Evolutionary conservation across 768 basidiomycete species (phyloP).

Genomic region (Trametes punicea): DNA sequence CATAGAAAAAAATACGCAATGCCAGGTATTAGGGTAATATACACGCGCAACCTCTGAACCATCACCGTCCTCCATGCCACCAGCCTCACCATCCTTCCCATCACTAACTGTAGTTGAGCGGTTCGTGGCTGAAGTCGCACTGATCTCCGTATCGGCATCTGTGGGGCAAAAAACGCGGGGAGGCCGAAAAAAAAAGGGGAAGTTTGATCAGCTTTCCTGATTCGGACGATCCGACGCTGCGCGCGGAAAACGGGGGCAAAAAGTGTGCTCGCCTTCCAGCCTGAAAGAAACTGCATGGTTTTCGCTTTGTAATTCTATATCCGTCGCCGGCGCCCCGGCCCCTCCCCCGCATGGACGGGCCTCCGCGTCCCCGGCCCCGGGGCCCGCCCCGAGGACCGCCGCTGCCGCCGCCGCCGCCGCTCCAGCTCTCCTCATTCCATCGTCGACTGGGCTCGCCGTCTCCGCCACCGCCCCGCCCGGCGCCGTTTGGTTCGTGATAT

Average conservation of each 20-base stretch:
- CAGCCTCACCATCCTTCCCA: background rate
- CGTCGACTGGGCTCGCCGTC: conserved; percentile 25
- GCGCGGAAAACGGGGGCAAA: conserved; percentile 33
- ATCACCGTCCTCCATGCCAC: background rate
- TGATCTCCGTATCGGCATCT: conserved; percentile 89
- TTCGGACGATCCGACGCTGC: conserved; percentile 22
- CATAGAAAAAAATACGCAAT: background rate
- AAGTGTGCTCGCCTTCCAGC: conserved; percentile 82
- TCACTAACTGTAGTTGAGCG: conserved; percentile 18
- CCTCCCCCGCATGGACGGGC: conserved; percentile 54
- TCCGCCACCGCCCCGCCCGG: conserved; percentile 11
- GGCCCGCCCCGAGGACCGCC: conserved; percentile 30
- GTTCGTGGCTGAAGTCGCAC: conserved; percentile 80
- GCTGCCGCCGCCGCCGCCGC: conserved; percentile 18
- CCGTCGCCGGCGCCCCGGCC: conserved; percentile 50
- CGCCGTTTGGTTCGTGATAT: conserved; percentile 21
- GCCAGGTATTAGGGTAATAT: conserved; percentile 9
- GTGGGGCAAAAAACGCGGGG: conserved; percentile 45
- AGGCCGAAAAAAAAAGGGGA: conserved; percentile 38
- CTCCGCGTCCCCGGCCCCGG: conserved; percentile 52
- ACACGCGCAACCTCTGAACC: background rate
- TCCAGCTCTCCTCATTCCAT: conserved; percentile 49
- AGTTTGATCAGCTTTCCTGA: conserved; percentile 35
- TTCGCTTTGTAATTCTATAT: conserved; percentile 80
- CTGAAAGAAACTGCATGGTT: conserved; percentile 87